Evolutionary conservation across 495 filamentous ascomycete species (phyloP), one percentile per base, ranked within the genome.

Genomic region (Hyaloscypha variabilis): DNA sequence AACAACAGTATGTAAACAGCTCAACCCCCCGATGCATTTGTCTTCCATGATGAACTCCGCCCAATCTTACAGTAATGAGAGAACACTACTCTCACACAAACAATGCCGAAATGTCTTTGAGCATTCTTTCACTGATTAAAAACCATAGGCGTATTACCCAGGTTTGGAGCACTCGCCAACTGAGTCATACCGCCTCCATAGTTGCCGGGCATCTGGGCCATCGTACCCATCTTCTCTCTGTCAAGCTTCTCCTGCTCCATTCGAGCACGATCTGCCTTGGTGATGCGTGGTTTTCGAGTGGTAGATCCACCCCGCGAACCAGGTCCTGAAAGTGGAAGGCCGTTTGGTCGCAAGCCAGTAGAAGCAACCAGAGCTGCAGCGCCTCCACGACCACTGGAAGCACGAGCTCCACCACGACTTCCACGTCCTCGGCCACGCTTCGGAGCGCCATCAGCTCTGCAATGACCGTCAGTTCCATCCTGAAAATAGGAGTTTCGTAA

Each of bases 301-400:
- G 87, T 89, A n/a, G 78, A 76, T 25, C 92, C 91, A 49, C 93
- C 93, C 29, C 92, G 82, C 17, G 90, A 91, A 2, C 91, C 90
- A 2, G 91, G 87, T 88, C 36, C 91, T 78, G 55, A 63, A 52
- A 67, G 36, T 57, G 68, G 66, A 56, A 78, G 75, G 30, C 82
- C 82, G 29, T 76, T 74, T 53, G 73, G 30, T 30, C 19, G 25
- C 29, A 21, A 21, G n/a, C 21, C 21, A 25, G 57, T 30, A 11
- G 57, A 62, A 74, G 81, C 55, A 76, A 74, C 69, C 72, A 80
- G 31, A 6, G 73, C 77, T 24, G 77, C 74, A 31, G 66, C 68
- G 26, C 74, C 72, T 72, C 80, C 59, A 67, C 73, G 11, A 77
- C 69, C 39, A n/a, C 73, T 73, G 54, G 63, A 62, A 25, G 82